Conservation (phyloP, 1,139 yeast genomes). For the Pneumocystis oryctolagi region DNA sequence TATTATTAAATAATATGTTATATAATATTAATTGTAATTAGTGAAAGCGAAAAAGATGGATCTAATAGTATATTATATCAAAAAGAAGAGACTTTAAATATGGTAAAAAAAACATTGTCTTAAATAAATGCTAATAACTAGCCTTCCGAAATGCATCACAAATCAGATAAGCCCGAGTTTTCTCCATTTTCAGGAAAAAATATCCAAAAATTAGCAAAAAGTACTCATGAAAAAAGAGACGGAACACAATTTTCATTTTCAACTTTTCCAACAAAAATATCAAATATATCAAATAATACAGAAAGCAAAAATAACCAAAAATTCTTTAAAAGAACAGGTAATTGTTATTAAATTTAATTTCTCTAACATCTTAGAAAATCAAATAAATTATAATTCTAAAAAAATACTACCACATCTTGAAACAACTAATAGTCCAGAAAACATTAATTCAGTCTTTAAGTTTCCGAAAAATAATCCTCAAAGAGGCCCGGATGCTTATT, state of each 20-base stretch:
- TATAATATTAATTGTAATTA: background rate
- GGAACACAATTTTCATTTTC: background rate
- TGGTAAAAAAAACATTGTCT: background rate
- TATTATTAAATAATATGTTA: background rate
- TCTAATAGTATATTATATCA: background rate
- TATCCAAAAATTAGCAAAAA: background rate
- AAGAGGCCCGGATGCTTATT: constrained; percentile 34
- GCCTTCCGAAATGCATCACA: background rate
- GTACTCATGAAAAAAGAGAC: background rate
- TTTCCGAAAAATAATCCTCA: background rate
- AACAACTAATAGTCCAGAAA: background rate
- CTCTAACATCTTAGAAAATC: background rate
- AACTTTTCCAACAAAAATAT: background rate
- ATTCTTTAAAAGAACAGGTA: background rate
- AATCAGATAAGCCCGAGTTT: background rate
- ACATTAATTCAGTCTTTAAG: background rate
- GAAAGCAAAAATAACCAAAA: background rate
- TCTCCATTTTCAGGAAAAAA: background rate
- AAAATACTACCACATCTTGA: background rate
- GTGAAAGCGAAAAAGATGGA: background rate
- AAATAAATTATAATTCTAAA: background rate
- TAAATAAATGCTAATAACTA: background rate
- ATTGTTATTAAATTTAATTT: background rate
- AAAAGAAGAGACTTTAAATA: background rate
- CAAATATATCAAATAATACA: background rate